Conservation (phyloP, 768 basidiomycete species). For the Chiua virens region DNA sequence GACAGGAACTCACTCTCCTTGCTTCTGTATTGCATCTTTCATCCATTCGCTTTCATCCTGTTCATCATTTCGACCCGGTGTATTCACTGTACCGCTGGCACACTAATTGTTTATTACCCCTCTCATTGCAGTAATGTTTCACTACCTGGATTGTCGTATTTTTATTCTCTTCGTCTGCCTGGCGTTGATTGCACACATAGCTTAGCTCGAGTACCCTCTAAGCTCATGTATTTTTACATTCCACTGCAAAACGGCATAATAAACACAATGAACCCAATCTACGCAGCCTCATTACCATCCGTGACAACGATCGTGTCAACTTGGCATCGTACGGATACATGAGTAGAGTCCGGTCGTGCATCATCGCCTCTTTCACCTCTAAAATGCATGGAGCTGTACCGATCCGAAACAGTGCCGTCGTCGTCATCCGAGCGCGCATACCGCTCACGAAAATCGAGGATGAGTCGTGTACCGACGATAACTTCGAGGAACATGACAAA, state of each 20-base stretch:
- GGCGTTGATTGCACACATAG: slow-evolving; percentile 6
- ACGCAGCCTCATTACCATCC: slow-evolving; percentile 1
- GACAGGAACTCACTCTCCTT: slow-evolving; percentile 22
- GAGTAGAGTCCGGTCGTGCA: not conserved
- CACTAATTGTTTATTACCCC: slow-evolving; percentile 6
- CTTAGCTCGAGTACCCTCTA: not conserved
- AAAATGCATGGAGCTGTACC: slow-evolving; percentile 17
- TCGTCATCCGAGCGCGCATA: slow-evolving; percentile 16
- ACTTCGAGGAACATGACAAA: slow-evolving; percentile 33
- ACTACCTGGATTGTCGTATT: slow-evolving; percentile 3
- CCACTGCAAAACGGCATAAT: slow-evolving; percentile 4
- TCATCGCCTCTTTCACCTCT: slow-evolving; percentile 1
- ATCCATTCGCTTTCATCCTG: not conserved
- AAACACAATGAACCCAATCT: not conserved
- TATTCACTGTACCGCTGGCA: slow-evolving; percentile 12
- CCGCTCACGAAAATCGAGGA: slow-evolving; percentile 33
- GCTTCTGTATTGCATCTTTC: not conserved
- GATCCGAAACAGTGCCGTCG: slow-evolving; percentile 1
- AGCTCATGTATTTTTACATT: slow-evolving; percentile 20
- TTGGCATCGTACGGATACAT: slow-evolving; percentile 13
- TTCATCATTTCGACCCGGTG: slow-evolving; percentile 1
- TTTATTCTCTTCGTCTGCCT: slow-evolving; percentile 13
- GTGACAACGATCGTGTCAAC: slow-evolving; percentile 15
- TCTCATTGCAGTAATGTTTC: slow-evolving; percentile 5
- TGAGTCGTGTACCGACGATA: slow-evolving; percentile 30